Evolutionary conservation across 139 green algal species (phyloP).

Genomic region (Coccomyxa sp.): DNA sequence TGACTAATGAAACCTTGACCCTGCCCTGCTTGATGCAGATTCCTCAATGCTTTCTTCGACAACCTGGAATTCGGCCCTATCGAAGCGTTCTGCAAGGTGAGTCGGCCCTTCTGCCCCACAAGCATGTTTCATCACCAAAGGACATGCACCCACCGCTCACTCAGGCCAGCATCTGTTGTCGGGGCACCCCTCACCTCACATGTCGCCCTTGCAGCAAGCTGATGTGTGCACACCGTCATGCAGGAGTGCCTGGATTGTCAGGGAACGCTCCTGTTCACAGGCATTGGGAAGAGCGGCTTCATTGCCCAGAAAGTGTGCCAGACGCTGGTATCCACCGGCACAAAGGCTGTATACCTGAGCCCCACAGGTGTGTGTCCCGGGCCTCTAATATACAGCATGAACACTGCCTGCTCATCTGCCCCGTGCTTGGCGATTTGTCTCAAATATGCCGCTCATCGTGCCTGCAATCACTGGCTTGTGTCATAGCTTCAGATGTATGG

Average conservation of each 20-base stretch:
- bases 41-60: slow-evolving; percentile 51
- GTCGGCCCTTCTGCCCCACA: not conserved
- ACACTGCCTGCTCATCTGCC: no score
- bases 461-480: no score
- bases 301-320: slow-evolving; percentile 67
- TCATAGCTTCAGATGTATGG: no score
- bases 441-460: no score
- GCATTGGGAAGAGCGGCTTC: slow-evolving; percentile 64
- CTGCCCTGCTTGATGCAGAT: slow-evolving; percentile 31
- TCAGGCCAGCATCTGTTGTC: not conserved
- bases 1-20: no score
- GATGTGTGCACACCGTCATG: not conserved
- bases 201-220: not conserved
- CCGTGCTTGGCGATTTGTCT: no score
- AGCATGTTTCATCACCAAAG: not conserved
- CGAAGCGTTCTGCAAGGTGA: slow-evolving; percentile 39
- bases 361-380: no score
- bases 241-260: slow-evolving; percentile 42
- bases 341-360: slow-evolving; percentile 55
- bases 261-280: slow-evolving; percentile 56
- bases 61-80: slow-evolving; percentile 39
- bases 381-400: no score
- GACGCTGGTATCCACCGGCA: slow-evolving; percentile 65
- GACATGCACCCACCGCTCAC: not conserved
- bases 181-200: not conserved